Base-by-base conservation (phyloP, 352 stramenopile species). In the Elongisporangium anandrum region DNA sequence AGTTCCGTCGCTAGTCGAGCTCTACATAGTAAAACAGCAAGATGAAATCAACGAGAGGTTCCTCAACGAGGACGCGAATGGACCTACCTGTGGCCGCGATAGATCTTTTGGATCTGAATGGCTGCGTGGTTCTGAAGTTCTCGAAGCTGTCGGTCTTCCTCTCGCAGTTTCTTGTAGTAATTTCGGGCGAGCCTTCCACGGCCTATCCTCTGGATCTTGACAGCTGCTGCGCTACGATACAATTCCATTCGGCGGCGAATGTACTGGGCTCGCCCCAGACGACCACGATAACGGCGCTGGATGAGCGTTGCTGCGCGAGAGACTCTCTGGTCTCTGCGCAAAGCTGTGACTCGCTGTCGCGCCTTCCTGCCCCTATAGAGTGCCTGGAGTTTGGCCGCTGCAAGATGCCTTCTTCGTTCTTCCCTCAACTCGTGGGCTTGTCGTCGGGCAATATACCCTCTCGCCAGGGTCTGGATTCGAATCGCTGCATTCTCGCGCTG, bases 281-380 rank as follows among this genome's bases (percentile, higher is more conserved):
- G 78, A 8, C 82, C 79, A 26, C 85, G 80, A 52, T 94, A 94
- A 23, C 78, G 67, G 8, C 80, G 72, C 56, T 92, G 85, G 38
- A 94, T 90, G 4, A 81, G 19, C 12, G 77, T 59, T 1, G 85
- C 85, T 1, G 85, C 81, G 13, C 69, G 59, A 0, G 68, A 83
- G 29, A 88, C 52, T 1, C 41, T 56, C 15, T 65, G 58, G 4
- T 62, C 68, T 10, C 62, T 63, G 15, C 61, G 63, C n/a, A 59
- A 26, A 17, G 57, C 13, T 6, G 59, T 59, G 41, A 88, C 55
- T n/a, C 71, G 57, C 19, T 66, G 64, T 4, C 83, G 67, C 50
- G 64, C 63, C 39, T 85, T 80, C 21, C 75, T 77, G 0, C 84
- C 79, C 9, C 81, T 70, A 53, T 84, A 81, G 34, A 88, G 26